phyloP scores from a whole-genome alignment of 2,329 filamentous ascomycete species.

The Penicillium sp. region DNA sequence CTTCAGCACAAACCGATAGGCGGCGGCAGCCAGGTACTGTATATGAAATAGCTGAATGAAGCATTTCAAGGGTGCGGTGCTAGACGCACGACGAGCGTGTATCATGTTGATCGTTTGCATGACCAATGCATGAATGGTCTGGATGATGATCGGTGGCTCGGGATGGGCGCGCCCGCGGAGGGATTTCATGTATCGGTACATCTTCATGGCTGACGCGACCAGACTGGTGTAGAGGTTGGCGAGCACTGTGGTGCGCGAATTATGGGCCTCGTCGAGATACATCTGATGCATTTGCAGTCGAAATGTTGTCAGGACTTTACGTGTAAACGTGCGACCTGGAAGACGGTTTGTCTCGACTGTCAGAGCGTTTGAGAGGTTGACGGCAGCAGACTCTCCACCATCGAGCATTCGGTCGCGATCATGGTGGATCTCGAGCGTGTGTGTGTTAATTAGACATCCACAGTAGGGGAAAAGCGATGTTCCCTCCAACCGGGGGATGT shows the following conservation, averaged over 20 bases:
- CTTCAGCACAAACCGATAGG: conserved; percentile 66
- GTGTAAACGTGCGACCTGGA: conserved; percentile 74
- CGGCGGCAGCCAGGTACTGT: conserved; percentile 64
- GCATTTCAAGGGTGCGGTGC: conserved; percentile 49
- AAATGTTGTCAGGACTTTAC: conserved; percentile 72
- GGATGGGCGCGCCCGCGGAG: conserved; percentile 57
- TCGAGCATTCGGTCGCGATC: conserved; percentile 54
- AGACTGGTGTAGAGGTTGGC: conserved; percentile 75
- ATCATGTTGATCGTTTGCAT: conserved; percentile 64
- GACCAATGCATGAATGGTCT: conserved; percentile 64
- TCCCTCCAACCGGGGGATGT: conserved; percentile 52
- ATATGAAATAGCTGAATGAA: conserved; percentile 60
- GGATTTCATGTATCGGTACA: conserved; percentile 59
- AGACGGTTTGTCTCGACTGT: conserved; percentile 72
- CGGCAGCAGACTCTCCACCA: conserved; percentile 51
- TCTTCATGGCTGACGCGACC: conserved; percentile 72
- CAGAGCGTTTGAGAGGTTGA: conserved; percentile 65
- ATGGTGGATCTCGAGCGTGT: conserved; percentile 71
- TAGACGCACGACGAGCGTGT: conserved; percentile 45
- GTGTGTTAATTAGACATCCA: conserved; percentile 72
- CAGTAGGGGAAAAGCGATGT: conserved; percentile 75
- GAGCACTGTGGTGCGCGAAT: conserved; percentile 66
- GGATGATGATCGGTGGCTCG: conserved; percentile 57
- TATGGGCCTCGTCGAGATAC: conserved; percentile 62
- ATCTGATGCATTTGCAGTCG: conserved; percentile 73